Evolutionary conservation across 2,329 filamentous ascomycete genomes (phyloP).

Genomic region (Fusarium udum): DNA sequence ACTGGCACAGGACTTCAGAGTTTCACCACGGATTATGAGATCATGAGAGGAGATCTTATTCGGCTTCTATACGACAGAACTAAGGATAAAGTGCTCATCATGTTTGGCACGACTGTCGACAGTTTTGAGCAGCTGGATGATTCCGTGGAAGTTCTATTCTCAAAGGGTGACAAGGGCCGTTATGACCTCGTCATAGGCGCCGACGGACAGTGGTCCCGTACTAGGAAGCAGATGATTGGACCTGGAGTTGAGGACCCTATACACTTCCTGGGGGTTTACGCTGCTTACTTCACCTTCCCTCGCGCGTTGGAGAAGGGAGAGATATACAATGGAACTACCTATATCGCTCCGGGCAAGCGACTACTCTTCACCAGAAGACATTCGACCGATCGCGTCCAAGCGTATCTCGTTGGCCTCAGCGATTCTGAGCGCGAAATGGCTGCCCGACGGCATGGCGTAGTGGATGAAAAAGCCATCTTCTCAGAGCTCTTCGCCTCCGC

Average conservation of each 20-base stretch:
- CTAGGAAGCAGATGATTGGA: no score
- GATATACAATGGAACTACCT: not conserved
- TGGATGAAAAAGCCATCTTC: not conserved
- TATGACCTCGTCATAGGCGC: no score
- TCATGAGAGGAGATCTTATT: slow-evolving; percentile 63
- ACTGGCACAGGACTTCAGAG: slow-evolving; percentile 30
- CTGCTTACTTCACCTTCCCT: no score
- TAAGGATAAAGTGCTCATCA: slow-evolving; percentile 39
- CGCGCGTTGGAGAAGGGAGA: no score
- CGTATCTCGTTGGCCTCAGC: not conserved
- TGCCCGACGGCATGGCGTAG: not conserved
- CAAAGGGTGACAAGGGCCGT: no score
- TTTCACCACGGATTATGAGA: slow-evolving; percentile 63
- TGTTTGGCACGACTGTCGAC: slow-evolving; percentile 23
- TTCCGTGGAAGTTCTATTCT: no score
- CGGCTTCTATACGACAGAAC: slow-evolving; percentile 54
- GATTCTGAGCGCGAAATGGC: not conserved
- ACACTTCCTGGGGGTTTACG: no score
- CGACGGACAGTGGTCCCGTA: no score
- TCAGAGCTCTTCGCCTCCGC: not conserved
- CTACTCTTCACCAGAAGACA: slow-evolving; percentile 42
- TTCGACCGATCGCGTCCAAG: not conserved
- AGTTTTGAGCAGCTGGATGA: no score
- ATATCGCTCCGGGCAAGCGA: slow-evolving; percentile 30
- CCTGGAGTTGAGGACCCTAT: no score